These are phyloP conservation scores for Talaromyces nanjingensis DNA, from an alignment of 495 filamentous ascomycete genomes.

Conservation along the genomic window DNA sequence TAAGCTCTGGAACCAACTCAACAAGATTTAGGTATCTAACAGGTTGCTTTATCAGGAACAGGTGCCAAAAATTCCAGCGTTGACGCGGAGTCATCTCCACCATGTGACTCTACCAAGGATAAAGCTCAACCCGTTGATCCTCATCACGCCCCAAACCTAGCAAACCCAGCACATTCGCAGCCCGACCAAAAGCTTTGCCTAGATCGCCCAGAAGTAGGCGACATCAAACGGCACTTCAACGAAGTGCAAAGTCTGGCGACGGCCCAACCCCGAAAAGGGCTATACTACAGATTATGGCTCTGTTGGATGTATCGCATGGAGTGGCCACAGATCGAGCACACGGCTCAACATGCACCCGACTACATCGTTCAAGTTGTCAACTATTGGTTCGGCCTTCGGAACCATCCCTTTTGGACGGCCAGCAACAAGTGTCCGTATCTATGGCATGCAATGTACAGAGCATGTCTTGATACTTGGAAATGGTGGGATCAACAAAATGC, in stretches of 20 bases:
- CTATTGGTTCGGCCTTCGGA: background rate
- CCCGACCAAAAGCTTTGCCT: background rate
- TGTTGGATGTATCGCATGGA: slow-evolving; percentile 5
- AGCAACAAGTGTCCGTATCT: background rate
- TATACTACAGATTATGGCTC: background rate
- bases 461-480: background rate
- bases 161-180: background rate
- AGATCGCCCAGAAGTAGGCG: background rate
- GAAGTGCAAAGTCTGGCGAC: background rate
- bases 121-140: too few relatives aligned
- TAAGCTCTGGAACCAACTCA: background rate
- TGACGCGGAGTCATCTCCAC: too few relatives aligned
- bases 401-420: background rate
- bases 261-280: background rate
- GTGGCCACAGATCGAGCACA: background rate
- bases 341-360: background rate
- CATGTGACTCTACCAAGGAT: too few relatives aligned
- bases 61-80: too few relatives aligned
- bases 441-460: slow-evolving; percentile 1
- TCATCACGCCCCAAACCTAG: background rate
- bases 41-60: too few relatives aligned
- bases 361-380: background rate
- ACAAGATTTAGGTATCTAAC: background rate
- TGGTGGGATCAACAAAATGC: background rate
- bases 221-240: background rate